Evolutionary conservation across 306 rosid species (phyloP), one percentile per base, ranked within the genome.

Genomic region (Rosa multiflora): DNA sequence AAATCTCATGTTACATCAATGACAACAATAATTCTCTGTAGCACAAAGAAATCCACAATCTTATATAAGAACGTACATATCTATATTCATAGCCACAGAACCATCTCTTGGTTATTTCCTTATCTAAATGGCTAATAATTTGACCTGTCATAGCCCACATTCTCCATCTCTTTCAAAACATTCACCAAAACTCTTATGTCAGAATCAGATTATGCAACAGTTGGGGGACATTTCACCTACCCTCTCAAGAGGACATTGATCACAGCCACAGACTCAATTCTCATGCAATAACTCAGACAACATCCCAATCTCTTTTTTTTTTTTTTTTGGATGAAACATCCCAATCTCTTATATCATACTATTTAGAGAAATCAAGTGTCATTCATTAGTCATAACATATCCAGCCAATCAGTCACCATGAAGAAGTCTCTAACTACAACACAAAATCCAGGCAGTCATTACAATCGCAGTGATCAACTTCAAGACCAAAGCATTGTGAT

Each of bases 231-330:
- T 63, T 23, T 66, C 66, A 85, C 70, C 94, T 78, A 89, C 89
- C 90, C n/a, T 84, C 83, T 73, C 82, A 74, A 78, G 76, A 78
- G 47, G 32, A 72, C 32, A 56, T 72, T 78, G 43, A 72, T 78
- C 76, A 21, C 64, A 80, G 69, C 99, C 99, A 92, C 91, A 95
- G 37, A 92, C 89, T 89, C 78, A 49, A 82, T 76, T 90, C 87
- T 87, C 88, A 85, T 52, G 75, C 91, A 94, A 91, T 94, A 83
- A 92, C 82, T 76, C 32, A 59, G 70, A 71, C 78, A 56, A n/a
- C 71, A 47, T 40, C 40, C 69, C 11, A n/a, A 10, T 72, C 56
- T 59, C 76, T 70, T 76, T 23, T 23, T 23, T 23, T 23, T 23
- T 23, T 23, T 23, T 23, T 23, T 23, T 23, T 23, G 26, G 26